Evolutionary conservation across 768 basidiomycete genomes (phyloP).

Genomic region (Lyophyllum atratum): DNA sequence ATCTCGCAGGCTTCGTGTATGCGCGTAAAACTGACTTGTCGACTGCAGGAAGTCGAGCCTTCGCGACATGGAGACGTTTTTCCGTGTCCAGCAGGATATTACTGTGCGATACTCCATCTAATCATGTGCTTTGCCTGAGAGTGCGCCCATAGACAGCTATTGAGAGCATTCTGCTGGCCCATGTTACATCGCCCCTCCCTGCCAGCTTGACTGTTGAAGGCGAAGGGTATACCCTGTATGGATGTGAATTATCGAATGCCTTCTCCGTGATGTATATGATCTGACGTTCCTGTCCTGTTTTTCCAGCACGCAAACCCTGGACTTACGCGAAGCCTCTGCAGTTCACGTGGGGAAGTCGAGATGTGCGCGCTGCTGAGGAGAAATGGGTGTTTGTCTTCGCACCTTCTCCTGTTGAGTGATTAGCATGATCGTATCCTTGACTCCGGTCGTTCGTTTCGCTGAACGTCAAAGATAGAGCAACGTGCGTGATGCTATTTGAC

Average conservation of each 20-base stretch:
- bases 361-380: constrained; percentile 25
- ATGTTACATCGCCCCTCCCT: constrained; percentile 31
- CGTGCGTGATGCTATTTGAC: too few species aligned
- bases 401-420: constrained; percentile 3
- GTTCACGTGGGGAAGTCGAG: constrained; percentile 30
- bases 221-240: constrained; percentile 27
- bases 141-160: constrained; percentile 29
- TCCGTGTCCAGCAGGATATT: constrained; percentile 34
- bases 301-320: constrained; percentile 30
- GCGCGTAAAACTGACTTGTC: not conserved
- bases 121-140: too few species aligned
- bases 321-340: constrained; percentile 28
- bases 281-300: not conserved
- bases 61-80: constrained; percentile 29
- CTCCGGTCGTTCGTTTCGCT: too few species aligned
- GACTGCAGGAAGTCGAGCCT: constrained; percentile 17
- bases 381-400: constrained; percentile 37
- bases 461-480: too few species aligned
- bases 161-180: constrained; percentile 32
- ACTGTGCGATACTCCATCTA: constrained; percentile 25
- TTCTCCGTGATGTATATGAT: not conserved
- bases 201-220: constrained; percentile 29
- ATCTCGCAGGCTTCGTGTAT: not conserved
- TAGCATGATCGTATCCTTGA: too few species aligned
- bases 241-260: constrained; percentile 23